phyloP scores from a whole-genome alignment of 768 basidiomycete species.

The Dentipellis fragilis region DNA sequence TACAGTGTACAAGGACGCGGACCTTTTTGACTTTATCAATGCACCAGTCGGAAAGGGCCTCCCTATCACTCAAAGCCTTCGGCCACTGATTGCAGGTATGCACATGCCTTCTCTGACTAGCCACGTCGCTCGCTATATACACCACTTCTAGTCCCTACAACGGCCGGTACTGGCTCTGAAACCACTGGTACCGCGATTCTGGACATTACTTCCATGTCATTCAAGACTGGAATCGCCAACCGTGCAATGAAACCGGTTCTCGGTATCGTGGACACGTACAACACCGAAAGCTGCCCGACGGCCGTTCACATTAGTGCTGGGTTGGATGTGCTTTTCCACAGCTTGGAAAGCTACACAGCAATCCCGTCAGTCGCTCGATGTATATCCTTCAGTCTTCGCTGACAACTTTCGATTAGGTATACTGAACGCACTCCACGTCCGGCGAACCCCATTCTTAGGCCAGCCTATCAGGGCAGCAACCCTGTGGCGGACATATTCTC shows the following conservation, averaged over 20 bases:
- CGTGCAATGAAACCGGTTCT: slow-evolving; percentile 85
- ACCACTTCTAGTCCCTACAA: slow-evolving; percentile 46
- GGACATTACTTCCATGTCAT: slow-evolving; percentile 82
- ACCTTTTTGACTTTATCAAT: slow-evolving; percentile 94
- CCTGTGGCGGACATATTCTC: slow-evolving; percentile 95
- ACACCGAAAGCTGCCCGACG: slow-evolving; percentile 87
- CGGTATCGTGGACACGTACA: slow-evolving; percentile 73
- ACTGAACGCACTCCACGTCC: slow-evolving; percentile 86
- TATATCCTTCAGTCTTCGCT: not conserved
- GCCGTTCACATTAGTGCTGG: slow-evolving; percentile 92
- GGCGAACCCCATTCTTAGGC: slow-evolving; percentile 79
- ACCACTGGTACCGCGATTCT: slow-evolving; percentile 94
- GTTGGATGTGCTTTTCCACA: slow-evolving; percentile 92
- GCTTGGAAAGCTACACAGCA: slow-evolving; percentile 89
- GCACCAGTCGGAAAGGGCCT: slow-evolving; percentile 90
- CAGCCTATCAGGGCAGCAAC: slow-evolving; percentile 90
- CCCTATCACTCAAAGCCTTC: slow-evolving; percentile 63
- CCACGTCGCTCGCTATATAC: not conserved
- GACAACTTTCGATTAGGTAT: slow-evolving; percentile 40
- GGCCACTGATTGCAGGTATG: slow-evolving; percentile 76
- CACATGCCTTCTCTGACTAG: not conserved
- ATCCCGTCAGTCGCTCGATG: slow-evolving; percentile 55
- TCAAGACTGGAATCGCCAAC: slow-evolving; percentile 95
- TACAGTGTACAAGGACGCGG: slow-evolving; percentile 83
- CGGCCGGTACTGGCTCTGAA: slow-evolving; percentile 85